Conservation (phyloP, 2,329 filamentous ascomycete species). For the Penicillium sp. region DNA sequence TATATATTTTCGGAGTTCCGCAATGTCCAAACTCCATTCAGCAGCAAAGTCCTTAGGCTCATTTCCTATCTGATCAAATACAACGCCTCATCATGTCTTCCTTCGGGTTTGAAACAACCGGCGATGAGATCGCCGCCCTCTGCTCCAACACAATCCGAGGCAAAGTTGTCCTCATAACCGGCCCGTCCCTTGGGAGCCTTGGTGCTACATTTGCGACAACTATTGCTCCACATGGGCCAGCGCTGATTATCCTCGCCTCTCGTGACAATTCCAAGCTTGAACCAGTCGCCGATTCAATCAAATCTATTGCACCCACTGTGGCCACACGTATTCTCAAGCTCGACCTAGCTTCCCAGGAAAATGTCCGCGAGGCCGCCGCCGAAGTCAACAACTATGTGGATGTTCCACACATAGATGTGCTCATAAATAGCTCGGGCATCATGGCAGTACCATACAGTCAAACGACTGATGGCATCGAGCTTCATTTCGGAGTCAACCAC, state of each 20-base stretch:
- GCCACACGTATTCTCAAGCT: constrained; percentile 28
- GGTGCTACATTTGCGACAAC: constrained; percentile 37
- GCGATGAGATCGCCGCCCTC: background rate
- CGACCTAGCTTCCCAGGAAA: constrained; percentile 34
- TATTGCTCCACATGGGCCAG: constrained; percentile 35
- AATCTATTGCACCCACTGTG: constrained; percentile 14
- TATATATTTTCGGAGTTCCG: background rate
- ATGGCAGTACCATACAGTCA: constrained; percentile 33
- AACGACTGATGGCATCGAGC: constrained; percentile 40
- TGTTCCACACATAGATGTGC: constrained; percentile 37
- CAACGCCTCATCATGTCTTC: background rate
- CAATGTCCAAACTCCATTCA: background rate
- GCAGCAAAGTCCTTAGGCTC: background rate
- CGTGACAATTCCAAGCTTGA: constrained; percentile 36
- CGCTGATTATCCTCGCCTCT: constrained; percentile 41
- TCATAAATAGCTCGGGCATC: constrained; percentile 48
- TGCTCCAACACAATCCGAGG: constrained; percentile 18
- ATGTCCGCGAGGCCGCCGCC: constrained; percentile 33
- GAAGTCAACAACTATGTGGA: constrained; percentile 29
- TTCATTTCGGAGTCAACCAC: constrained; percentile 41
- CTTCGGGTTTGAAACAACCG: constrained; percentile 1
- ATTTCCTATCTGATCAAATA: no score
- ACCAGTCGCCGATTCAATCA: constrained; percentile 27
- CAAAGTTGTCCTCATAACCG: constrained; percentile 43
- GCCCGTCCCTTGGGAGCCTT: constrained; percentile 39